Evolutionary conservation across 768 basidiomycete species (phyloP).

Genomic region (Amanita pallidorosea): DNA sequence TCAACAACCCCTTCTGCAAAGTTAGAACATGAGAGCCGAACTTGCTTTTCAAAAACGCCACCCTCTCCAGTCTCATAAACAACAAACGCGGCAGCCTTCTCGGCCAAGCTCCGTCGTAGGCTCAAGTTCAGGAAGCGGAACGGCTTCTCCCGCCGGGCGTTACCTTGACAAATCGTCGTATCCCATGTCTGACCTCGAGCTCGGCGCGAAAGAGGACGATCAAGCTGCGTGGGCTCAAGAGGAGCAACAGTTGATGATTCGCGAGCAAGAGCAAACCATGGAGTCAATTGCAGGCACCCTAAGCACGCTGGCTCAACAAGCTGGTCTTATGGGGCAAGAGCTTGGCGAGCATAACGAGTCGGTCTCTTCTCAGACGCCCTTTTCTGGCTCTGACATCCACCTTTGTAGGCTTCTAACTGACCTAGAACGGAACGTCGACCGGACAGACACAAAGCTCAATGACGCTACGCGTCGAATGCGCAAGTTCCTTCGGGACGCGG

Average conservation of each 20-base stretch:
- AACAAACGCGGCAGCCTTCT: background rate
- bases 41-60: conserved; percentile 20
- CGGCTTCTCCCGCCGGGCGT: background rate
- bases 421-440: conserved; percentile 63
- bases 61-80: background rate
- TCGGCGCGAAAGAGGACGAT: conserved; percentile 30
- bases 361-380: conserved; percentile 7
- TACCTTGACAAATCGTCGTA: background rate
- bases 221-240: conserved; percentile 75
- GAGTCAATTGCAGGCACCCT: conserved; percentile 82
- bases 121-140: background rate
- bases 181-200: background rate
- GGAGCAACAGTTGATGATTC: conserved; percentile 84
- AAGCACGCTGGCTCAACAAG: conserved; percentile 78
- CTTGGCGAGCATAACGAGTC: conserved; percentile 89
- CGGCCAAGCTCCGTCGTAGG: background rate
- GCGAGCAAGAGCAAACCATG: conserved; percentile 84
- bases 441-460: conserved; percentile 52
- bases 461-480: conserved; percentile 60
- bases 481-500: conserved; percentile 77
- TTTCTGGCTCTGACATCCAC: background rate
- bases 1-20: conserved; percentile 14
- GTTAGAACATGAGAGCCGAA: conserved; percentile 70
- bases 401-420: conserved; percentile 65
- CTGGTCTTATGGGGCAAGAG: conserved; percentile 90